Evolutionary conservation across 2,329 filamentous ascomycete genomes (phyloP).

Genomic region (Aureobasidium sp.): DNA sequence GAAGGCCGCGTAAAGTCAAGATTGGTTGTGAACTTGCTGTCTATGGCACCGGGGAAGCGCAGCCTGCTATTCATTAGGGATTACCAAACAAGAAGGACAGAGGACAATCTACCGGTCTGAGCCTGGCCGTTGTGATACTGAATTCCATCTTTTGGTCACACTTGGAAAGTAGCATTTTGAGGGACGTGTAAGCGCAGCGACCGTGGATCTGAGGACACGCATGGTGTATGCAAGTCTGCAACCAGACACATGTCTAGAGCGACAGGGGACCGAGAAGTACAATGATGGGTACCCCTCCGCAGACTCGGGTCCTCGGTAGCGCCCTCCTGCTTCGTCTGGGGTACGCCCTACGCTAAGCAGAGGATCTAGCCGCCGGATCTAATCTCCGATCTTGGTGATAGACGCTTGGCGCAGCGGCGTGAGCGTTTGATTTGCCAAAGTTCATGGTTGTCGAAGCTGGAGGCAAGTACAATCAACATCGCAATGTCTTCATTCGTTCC

Average conservation of each 20-base stretch:
- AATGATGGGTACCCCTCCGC: conserved; percentile 14
- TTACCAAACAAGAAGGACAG: neutral
- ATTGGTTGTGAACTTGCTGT: conserved; percentile 80
- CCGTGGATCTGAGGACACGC: neutral
- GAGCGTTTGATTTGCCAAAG: conserved; percentile 7
- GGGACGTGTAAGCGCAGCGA: neutral
- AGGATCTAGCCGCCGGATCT: conserved; percentile 12
- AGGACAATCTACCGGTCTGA: conserved; percentile 49
- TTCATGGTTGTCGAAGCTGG: neutral
- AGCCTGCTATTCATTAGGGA: conserved; percentile 36
- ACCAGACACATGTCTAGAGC: neutral
- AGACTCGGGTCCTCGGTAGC: neutral
- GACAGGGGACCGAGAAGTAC: neutral
- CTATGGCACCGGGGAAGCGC: conserved; percentile 85
- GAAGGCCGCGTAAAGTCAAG: conserved; percentile 72
- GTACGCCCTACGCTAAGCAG: conserved; percentile 6
- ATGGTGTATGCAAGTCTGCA: neutral
- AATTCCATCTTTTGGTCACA: conserved; percentile 39
- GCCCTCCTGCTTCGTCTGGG: neutral
- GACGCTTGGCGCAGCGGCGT: conserved; percentile 5
- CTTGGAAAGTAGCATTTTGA: neutral
- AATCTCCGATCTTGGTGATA: neutral
- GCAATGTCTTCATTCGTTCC: conserved; percentile 23
- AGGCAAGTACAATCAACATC: neutral
- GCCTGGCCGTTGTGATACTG: conserved; percentile 52